Evolutionary conservation across 2,329 filamentous ascomycete species (phyloP).

Genomic region (Aspergillus phoenicis): DNA sequence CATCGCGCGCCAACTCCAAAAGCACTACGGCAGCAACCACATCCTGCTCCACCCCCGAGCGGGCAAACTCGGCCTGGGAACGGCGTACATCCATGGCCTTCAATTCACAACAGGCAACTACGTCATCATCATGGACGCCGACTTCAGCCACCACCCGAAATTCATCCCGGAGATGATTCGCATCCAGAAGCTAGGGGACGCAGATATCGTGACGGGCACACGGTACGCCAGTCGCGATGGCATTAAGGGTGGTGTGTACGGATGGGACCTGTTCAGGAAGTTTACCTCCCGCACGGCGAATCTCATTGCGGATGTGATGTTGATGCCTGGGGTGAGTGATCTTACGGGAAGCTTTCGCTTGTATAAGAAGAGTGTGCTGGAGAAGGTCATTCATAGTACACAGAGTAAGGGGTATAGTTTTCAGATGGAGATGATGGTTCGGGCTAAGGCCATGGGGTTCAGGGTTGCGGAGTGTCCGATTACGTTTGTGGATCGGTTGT

Average conservation of each 20-base stretch:
- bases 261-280: slow-evolving; percentile 93
- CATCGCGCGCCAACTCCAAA: slow-evolving; percentile 85
- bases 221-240: slow-evolving; percentile 77
- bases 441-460: slow-evolving; percentile 93
- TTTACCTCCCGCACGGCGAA: slow-evolving; percentile 75
- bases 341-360: slow-evolving; percentile 91
- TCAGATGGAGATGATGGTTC: slow-evolving; percentile 99
- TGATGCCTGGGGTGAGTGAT: slow-evolving; percentile 92
- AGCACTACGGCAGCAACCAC: slow-evolving; percentile 73
- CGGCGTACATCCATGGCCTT: slow-evolving; percentile 92
- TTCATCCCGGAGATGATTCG: slow-evolving; percentile 95
- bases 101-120: slow-evolving; percentile 90
- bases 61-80: slow-evolving; percentile 95
- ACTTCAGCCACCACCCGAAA: slow-evolving; percentile 98
- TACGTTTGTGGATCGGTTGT: slow-evolving; percentile 90
- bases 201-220: slow-evolving; percentile 96
- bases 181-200: slow-evolving; percentile 74
- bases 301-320: slow-evolving; percentile 90
- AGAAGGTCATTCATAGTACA: slow-evolving; percentile 86
- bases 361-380: slow-evolving; percentile 87
- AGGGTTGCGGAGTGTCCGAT: slow-evolving; percentile 95
- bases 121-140: slow-evolving; percentile 99
- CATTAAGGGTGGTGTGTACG: slow-evolving; percentile 75
- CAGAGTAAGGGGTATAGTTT: slow-evolving; percentile 98
- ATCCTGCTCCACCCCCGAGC: slow-evolving; percentile 84